Base-by-base conservation (phyloP, 176 grass and related monocot species). In the Carex pumila region DNA sequence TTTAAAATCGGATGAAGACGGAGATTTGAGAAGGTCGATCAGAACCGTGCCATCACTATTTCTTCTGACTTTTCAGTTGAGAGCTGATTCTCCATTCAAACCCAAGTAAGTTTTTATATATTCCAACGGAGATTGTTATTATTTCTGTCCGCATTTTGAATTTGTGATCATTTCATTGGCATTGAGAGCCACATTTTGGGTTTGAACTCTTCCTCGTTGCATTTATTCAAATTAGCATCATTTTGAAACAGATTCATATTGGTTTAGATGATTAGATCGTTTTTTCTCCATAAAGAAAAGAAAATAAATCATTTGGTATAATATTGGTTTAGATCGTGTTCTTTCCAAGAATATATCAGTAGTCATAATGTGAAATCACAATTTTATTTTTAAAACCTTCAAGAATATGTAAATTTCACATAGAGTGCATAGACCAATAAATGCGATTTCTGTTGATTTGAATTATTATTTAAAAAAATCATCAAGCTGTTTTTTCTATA, bases 11-110 rank as follows among this genome's bases (percentile, higher is more conserved):
- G 17, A 83, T 50, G 80, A 36, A 61, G 53, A 17, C 14, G 76
- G 18, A 80, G 78, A 80, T 80, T 67, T 83, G 61, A 83, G 80
- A 83, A 83, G 61, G 47, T 83, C 47, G 47, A 50, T 50, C 29
- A 62, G 80, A 62, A 70, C 71, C 32, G 29, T 64, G 32, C 70
- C 17, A 53, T 79, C 19, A 43, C 37, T 53, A 67, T 55, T 85
- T 65, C 34, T n/a, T 74, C 71, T 78, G 9, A 19, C 0, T 13
- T 39, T 63, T 10, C 6, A 21, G 68, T 50, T 60, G 31, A 19
- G 17, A 29, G 31, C 79, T 62, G 25, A 6, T 68, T 65, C 80
- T 65, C 80, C 43, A 65, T 68, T 83, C 17, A 67, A 67, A 52
- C 34, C 41, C 80, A 54, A 54, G 80, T 83, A 83, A 83, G 80